A percentile compares a stretch with the other conserved stretches of the same genome.
Conservation (phyloP, 2,329 filamentous ascomycete genomes). For the Hymenoscyphus fructigenus region DNA sequence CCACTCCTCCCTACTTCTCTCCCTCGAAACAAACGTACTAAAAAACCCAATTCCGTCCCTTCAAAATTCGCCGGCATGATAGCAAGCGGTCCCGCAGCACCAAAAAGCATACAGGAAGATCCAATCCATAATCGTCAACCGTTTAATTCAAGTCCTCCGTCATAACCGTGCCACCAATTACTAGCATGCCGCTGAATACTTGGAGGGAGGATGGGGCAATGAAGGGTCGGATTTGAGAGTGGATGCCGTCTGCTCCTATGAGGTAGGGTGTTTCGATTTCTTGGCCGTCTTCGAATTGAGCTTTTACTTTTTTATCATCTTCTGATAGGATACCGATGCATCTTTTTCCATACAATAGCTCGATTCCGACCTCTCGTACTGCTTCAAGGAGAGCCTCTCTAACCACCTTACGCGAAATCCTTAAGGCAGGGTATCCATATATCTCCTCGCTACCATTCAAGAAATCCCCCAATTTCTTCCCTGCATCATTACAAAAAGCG, state of each 20-base stretch:
- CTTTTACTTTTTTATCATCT: not conserved
- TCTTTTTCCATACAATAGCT: not conserved
- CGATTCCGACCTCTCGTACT: not conserved
- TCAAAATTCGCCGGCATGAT: slow-evolving; percentile 7
- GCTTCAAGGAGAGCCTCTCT: not conserved
- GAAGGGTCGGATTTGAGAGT: not conserved
- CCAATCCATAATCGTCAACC: not conserved
- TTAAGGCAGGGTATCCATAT: not conserved
- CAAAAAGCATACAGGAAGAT: slow-evolving; percentile 12
- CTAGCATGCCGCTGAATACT: not conserved
- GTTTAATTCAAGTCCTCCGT: not conserved
- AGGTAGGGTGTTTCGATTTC: not conserved
- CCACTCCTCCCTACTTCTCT: not conserved
- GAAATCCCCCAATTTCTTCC: not conserved
- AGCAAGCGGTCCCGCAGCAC: not conserved
- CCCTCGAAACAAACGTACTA: slow-evolving; percentile 38
- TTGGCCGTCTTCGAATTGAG: not conserved
- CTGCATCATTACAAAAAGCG: not conserved
- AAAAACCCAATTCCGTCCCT: slow-evolving; percentile 6
- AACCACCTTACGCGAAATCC: not conserved
- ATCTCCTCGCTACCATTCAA: not conserved
- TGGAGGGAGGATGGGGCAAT: not conserved
- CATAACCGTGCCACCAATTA: not conserved
- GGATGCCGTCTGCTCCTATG: slow-evolving; percentile 1
- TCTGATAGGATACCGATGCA: not conserved